phyloP scores from a whole-genome alignment of 2,329 filamentous ascomycete genomes.

The Fusarium secorum region DNA sequence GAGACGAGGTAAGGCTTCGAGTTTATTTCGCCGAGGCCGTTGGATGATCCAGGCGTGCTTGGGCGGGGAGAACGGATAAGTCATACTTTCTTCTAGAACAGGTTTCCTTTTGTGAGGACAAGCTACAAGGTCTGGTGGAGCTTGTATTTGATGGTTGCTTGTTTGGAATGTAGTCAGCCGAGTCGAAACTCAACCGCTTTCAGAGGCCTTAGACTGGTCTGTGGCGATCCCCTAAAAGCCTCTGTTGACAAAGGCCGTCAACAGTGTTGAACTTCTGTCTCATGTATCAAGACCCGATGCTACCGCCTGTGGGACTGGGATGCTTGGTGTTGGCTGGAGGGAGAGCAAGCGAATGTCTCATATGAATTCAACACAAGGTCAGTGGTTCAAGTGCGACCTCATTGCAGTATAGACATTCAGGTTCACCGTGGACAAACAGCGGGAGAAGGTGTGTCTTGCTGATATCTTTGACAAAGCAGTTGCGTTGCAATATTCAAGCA shows the following conservation, averaged over 20 bases:
- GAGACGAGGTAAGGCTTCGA: conserved; percentile 2
- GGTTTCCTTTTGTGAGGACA: background rate
- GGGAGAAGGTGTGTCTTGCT: background rate
- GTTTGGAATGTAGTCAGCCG: background rate
- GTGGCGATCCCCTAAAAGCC: background rate
- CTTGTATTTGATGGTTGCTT: background rate
- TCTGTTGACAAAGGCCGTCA: background rate
- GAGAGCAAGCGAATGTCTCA: background rate
- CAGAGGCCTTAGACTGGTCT: background rate
- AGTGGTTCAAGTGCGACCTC: background rate
- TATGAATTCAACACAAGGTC: background rate
- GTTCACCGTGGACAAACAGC: background rate
- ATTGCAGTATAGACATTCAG: background rate
- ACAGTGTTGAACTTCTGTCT: background rate
- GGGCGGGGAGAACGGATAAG: background rate
- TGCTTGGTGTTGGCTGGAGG: background rate
- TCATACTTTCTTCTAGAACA: background rate
- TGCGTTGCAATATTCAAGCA: background rate
- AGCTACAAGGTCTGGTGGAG: background rate
- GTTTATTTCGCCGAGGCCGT: background rate
- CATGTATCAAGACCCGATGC: background rate
- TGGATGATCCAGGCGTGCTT: background rate
- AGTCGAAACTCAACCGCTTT: background rate
- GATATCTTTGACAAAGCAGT: background rate
- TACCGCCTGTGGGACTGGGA: background rate